Conservation (phyloP, 257 asterid genomes). For the Handroanthus guayacan region DNA sequence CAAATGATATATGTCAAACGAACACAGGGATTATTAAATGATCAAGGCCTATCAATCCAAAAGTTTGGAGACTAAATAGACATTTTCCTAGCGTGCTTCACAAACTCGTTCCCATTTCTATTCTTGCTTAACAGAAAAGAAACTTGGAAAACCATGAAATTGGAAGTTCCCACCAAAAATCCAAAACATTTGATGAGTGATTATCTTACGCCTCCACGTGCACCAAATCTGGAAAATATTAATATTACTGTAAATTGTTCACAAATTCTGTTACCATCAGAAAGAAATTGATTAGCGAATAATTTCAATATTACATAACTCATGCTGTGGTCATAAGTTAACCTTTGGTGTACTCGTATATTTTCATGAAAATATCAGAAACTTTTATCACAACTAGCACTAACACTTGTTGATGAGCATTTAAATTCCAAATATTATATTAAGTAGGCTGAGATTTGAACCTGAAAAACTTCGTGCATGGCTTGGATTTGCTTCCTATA, state of each 20-base stretch:
- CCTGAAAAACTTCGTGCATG: slow-evolving; percentile 99
- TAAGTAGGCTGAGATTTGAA: slow-evolving; percentile 76
- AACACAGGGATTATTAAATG: neutral
- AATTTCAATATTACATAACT: slow-evolving; percentile 24
- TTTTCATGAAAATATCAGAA: slow-evolving; percentile 23
- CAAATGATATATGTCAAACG: neutral
- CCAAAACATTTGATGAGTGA: neutral
- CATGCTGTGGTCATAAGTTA: slow-evolving; percentile 7
- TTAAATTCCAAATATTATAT: slow-evolving; percentile 41
- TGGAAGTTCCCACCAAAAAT: neutral
- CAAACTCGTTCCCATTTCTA: neutral
- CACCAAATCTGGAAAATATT: slow-evolving; percentile 32
- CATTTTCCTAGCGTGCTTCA: neutral
- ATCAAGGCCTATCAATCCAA: neutral
- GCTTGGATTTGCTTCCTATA: slow-evolving; percentile 99
- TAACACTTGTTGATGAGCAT: slow-evolving; percentile 25
- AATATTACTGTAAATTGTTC: slow-evolving; percentile 7
- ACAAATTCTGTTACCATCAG: neutral
- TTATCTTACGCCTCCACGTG: slow-evolving; percentile 23
- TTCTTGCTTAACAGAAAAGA: neutral
- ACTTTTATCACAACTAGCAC: slow-evolving; percentile 30
- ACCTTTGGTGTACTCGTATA: slow-evolving; percentile 18
- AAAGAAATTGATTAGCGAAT: slow-evolving; percentile 20
- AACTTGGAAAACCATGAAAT: neutral
- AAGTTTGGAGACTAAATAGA: neutral